A percentile compares a stretch with the other conserved stretches of the same genome.
Conservation (phyloP, 2,329 filamentous ascomycete species). For the Paramyrothecium roridum region DNA sequence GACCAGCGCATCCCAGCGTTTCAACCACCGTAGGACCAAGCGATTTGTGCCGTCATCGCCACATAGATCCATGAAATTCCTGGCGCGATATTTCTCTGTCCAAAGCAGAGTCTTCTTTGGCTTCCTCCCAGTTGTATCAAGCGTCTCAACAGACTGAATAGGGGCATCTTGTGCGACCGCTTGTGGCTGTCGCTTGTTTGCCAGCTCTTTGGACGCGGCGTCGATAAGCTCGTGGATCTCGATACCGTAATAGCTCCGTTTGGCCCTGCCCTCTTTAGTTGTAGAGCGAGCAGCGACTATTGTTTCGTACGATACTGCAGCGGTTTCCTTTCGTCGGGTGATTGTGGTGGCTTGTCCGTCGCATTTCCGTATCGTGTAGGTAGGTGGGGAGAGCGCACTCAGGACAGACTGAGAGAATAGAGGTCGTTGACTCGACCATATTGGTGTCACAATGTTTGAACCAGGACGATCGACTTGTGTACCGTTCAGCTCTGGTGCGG, state of each 20-base stretch:
- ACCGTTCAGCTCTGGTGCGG: neutral
- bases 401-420: constrained; percentile 24
- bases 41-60: constrained; percentile 94
- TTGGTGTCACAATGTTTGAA: constrained; percentile 7
- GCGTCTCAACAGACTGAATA: constrained; percentile 40
- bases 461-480: constrained; percentile 1
- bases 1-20: constrained; percentile 88
- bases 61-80: constrained; percentile 87
- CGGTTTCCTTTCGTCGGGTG: constrained; percentile 45
- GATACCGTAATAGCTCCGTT: constrained; percentile 83
- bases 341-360: constrained; percentile 56
- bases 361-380: constrained; percentile 49
- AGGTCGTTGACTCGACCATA: constrained; percentile 15
- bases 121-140: constrained; percentile 27
- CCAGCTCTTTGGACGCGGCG: constrained; percentile 60
- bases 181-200: constrained; percentile 26
- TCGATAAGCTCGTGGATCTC: constrained; percentile 83
- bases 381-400: constrained; percentile 17
- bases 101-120: constrained; percentile 64
- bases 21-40: constrained; percentile 87
- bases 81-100: constrained; percentile 96
- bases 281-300: constrained; percentile 66
- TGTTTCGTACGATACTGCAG: constrained; percentile 57
- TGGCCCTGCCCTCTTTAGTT: constrained; percentile 64
- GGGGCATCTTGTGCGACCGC: constrained; percentile 26